phyloP scores from a whole-genome alignment of 176 grass and related monocot species.

The Triticum monococcum region DNA sequence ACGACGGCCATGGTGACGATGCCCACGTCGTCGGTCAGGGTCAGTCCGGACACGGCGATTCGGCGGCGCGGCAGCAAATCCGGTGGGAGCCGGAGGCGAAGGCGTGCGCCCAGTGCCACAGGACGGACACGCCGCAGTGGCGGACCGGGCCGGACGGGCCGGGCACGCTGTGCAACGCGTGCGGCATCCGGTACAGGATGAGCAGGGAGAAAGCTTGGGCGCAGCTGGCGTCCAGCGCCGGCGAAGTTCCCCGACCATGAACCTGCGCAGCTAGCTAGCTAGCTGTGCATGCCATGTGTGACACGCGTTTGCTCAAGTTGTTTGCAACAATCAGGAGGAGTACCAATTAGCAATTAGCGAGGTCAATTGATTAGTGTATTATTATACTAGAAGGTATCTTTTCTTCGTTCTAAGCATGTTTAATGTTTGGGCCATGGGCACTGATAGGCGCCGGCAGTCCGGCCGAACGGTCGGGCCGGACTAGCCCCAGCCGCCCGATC shows the following conservation, averaged over 20 bases:
- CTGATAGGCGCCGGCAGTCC: too few species aligned
- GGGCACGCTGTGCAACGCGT: slow-evolving; percentile 61
- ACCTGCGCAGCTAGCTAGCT: not conserved
- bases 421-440: too few species aligned
- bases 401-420: too few species aligned
- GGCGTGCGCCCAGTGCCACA: slow-evolving; percentile 38
- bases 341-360: too few species aligned
- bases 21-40: not conserved
- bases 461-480: too few species aligned
- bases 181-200: slow-evolving; percentile 40
- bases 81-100: not conserved
- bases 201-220: not conserved
- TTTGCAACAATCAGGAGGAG: too few species aligned
- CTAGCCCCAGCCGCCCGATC: too few species aligned
- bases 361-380: too few species aligned
- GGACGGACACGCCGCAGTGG: slow-evolving; percentile 52
- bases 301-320: too few species aligned
- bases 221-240: not conserved
- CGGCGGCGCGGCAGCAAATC: not conserved
- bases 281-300: not conserved
- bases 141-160: slow-evolving; percentile 43
- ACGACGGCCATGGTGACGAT: not conserved
- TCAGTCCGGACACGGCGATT: not conserved
- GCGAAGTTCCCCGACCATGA: not conserved
- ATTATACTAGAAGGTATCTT: too few species aligned